Evolutionary conservation across 2,329 filamentous ascomycete genomes (phyloP).

Genomic region (Cladosporium sp.): DNA sequence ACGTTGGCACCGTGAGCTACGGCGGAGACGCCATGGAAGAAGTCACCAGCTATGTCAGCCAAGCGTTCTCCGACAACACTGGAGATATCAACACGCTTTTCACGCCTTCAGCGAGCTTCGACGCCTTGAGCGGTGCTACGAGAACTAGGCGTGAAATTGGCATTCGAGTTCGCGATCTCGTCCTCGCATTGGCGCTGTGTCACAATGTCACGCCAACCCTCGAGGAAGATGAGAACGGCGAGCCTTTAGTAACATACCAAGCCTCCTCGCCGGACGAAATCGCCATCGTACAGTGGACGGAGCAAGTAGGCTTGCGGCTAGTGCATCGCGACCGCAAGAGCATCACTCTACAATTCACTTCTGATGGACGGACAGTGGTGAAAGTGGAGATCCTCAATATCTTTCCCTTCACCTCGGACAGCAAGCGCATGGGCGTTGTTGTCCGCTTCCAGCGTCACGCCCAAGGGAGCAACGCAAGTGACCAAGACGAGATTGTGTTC

Average conservation of each 20-base stretch:
- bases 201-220: slow-evolving; percentile 94
- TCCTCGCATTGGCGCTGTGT: slow-evolving; percentile 86
- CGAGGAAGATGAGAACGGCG: slow-evolving; percentile 67
- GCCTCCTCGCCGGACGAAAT: slow-evolving; percentile 98
- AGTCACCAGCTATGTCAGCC: slow-evolving; percentile 77
- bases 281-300: slow-evolving; percentile 93
- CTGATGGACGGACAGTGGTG: slow-evolving; percentile 70
- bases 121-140: slow-evolving; percentile 54
- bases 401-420: slow-evolving; percentile 96
- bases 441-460: slow-evolving; percentile 68
- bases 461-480: slow-evolving; percentile 45
- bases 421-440: slow-evolving; percentile 97
- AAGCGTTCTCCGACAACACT: slow-evolving; percentile 63
- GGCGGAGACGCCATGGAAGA: slow-evolving; percentile 99
- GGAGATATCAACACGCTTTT: slow-evolving; percentile 48
- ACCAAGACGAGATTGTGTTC: slow-evolving; percentile 86
- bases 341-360: slow-evolving; percentile 76
- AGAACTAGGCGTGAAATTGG: slow-evolving; percentile 91
- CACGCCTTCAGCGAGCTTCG: slow-evolving; percentile 69
- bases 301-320: slow-evolving; percentile 82
- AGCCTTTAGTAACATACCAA: slow-evolving; percentile 80
- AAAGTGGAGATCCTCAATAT: slow-evolving; percentile 86
- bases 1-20: slow-evolving; percentile 96
- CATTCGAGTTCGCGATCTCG: slow-evolving; percentile 85
- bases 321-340: slow-evolving; percentile 80